Conservation (phyloP, 192 early-diverging fungal genomes). For the Paraglomus brasilianum region DNA sequence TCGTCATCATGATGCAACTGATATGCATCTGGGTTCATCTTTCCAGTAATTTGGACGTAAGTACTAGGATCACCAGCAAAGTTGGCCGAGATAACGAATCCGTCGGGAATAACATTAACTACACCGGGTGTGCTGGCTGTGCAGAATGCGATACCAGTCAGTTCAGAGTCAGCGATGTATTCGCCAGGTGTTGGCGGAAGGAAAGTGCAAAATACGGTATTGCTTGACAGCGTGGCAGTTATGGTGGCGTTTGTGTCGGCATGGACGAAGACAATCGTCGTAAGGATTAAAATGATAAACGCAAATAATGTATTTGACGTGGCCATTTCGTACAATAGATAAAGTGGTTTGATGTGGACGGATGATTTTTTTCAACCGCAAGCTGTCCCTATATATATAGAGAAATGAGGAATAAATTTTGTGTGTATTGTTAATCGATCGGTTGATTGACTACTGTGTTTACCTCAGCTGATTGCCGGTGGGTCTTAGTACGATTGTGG, state of each 20-base stretch:
- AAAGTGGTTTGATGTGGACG: too few species aligned
- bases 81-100: constrained; percentile 51
- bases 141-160: constrained; percentile 46
- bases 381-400: too few species aligned
- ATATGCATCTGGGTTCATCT: constrained; percentile 16
- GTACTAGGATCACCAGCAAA: constrained; percentile 41
- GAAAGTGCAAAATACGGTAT: background rate
- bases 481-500: too few species aligned
- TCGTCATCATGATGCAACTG: constrained; percentile 31
- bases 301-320: background rate
- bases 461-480: too few species aligned
- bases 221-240: background rate
- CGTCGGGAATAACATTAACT: constrained; percentile 37
- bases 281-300: background rate
- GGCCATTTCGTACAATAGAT: too few species aligned
- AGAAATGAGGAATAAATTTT: too few species aligned
- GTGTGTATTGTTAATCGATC: too few species aligned
- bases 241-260: background rate
- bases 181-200: constrained; percentile 20
- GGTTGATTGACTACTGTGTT: too few species aligned
- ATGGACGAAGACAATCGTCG: background rate
- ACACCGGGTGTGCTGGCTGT: constrained; percentile 39
- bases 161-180: constrained; percentile 43
- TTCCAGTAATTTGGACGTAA: constrained; percentile 20
- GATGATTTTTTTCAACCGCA: too few species aligned